Conservation (phyloP, 140 eudicot species). For the Erigeron philadelphicus region DNA sequence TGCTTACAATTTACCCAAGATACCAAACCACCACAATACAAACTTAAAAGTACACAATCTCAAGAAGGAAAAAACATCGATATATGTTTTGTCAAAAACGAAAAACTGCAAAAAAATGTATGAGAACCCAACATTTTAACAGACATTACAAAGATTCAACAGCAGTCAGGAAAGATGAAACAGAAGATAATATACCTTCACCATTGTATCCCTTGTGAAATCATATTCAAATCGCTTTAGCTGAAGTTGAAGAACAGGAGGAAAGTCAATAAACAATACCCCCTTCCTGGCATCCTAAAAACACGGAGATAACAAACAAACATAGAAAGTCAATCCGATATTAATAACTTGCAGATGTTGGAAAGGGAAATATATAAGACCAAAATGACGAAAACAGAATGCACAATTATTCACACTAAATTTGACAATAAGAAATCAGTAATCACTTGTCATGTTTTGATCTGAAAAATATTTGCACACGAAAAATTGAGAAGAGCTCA, state of each 20-base stretch:
- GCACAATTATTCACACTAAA: too few relatives aligned
- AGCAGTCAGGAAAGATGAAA: conserved; percentile 5
- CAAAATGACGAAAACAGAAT: too few relatives aligned
- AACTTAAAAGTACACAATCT: not conserved
- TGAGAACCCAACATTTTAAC: conserved; percentile 4
- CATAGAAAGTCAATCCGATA: not conserved
- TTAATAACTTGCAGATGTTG: too few relatives aligned
- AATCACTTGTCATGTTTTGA: too few relatives aligned
- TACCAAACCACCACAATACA: conserved; percentile 1
- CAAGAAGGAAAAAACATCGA: not conserved
- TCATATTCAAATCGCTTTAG: conserved; percentile 79
- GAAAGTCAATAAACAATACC: conserved; percentile 67
- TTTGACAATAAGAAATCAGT: too few relatives aligned
- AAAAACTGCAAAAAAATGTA: conserved; percentile 11
- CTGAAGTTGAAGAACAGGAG: conserved; percentile 80
- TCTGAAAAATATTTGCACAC: not conserved
- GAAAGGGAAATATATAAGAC: too few relatives aligned
- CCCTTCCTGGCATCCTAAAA: conserved; percentile 76
- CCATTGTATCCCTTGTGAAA: conserved; percentile 76
- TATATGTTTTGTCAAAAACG: not conserved
- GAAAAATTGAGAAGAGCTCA: not conserved
- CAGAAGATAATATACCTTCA: conserved; percentile 46
- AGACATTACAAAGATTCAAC: not conserved
- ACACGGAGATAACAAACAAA: conserved; percentile 19
- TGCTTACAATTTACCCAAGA: not conserved